Conservation (phyloP, 805 yeast species). For the Teunomyces stri region DNA sequence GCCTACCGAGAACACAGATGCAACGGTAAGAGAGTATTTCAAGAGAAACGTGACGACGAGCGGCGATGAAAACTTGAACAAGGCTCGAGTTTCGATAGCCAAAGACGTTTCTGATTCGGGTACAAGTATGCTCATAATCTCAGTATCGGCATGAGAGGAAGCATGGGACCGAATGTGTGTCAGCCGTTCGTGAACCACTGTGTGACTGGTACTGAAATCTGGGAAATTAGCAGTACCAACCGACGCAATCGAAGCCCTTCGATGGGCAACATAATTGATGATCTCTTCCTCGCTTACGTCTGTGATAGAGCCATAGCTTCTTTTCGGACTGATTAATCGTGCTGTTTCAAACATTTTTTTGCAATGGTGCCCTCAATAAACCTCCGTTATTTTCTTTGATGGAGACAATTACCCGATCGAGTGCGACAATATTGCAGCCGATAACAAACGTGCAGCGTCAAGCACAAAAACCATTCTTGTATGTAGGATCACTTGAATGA, state of each 20-base stretch:
- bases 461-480: too few relatives aligned
- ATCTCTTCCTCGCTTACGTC: slow-evolving; percentile 34
- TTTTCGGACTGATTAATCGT: slow-evolving; percentile 9
- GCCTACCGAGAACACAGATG: slow-evolving; percentile 76
- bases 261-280: slow-evolving; percentile 35
- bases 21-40: slow-evolving; percentile 72
- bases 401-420: neutral
- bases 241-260: slow-evolving; percentile 39
- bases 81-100: slow-evolving; percentile 36
- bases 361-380: neutral
- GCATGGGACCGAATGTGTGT: slow-evolving; percentile 15
- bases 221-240: slow-evolving; percentile 9
- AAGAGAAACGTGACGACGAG: slow-evolving; percentile 63
- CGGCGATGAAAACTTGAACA: slow-evolving; percentile 50
- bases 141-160: slow-evolving; percentile 15
- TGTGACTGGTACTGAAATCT: slow-evolving; percentile 4
- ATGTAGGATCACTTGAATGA: too few relatives aligned
- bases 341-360: slow-evolving; percentile 4
- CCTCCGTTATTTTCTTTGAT: neutral
- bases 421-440: neutral
- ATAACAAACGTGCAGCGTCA: neutral
- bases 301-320: slow-evolving; percentile 4
- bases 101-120: slow-evolving; percentile 46
- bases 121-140: slow-evolving; percentile 24
- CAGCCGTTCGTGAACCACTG: slow-evolving; percentile 12